Evolutionary conservation across 1,139 yeast species (phyloP), one percentile per base, ranked within the genome.

Genomic region (Hyphopichia khmerensis): DNA sequence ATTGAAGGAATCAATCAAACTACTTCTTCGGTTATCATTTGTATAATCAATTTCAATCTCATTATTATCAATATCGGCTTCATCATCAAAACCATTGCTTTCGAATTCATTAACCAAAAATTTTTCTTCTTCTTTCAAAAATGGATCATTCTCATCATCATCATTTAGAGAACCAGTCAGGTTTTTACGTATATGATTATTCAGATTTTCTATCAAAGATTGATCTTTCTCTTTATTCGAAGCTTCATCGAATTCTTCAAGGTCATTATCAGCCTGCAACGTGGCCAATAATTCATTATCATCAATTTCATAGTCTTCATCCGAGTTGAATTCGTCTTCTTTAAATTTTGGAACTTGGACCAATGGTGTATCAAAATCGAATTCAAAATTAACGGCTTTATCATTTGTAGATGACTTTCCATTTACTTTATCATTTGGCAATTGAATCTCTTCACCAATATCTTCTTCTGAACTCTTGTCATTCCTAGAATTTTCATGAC

Each of bases 211-310:
- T 9, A 26, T 26, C 13, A 26, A 4, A 3, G 33, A 27, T 17
- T 16, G 13, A 9, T 32, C 23, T 19, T 33, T 33, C 2, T 32
- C 26, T 10, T 35, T 18, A 36, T 59, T 59, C 32, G 55, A 51
- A 30, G 54, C 44, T 9, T 23, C 36, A 29, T 54, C 48, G 43
- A 75, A 65, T 48, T 78, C 83, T 35, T 76, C 76, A 31, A 74
- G 64, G 49, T 80, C 86, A 48, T 79, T 78, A 53, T 83, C 87
- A 18, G 82, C 86, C 50, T 82, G 86, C 40, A 82, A 67, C 0
- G 89, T 82, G 35, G 84, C 84, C 43, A 84, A 72, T 45, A 84
- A 71, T 48, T 82, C 87, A 51, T 84, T 84, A 53, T 83, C 86
- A 57, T 84, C 90, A 47, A 84, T 80, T 54, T 84, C 88, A 55